Evolutionary conservation across 1,284 basidiomycete species (phyloP).

Genomic region (Ceratobasidium sp.): DNA sequence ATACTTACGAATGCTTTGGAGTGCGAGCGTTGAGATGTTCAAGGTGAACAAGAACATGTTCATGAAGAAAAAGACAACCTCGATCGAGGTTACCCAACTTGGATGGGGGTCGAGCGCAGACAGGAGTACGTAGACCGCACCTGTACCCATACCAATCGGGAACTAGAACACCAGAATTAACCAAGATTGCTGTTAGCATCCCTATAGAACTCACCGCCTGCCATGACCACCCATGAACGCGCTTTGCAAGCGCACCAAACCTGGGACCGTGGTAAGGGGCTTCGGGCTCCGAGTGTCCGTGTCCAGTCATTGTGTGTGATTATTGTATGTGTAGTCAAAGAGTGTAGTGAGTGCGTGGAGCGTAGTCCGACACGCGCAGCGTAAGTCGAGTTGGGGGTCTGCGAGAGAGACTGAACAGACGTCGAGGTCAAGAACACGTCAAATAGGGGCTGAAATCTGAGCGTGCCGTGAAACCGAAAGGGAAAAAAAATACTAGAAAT

Average conservation of each 20-base stretch:
- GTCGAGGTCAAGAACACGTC: slow-evolving; percentile 9
- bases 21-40: slow-evolving; percentile 37
- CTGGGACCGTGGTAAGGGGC: slow-evolving; percentile 33
- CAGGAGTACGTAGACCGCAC: slow-evolving; percentile 46
- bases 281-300: slow-evolving; percentile 39
- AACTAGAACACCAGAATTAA: slow-evolving; percentile 8
- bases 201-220: slow-evolving; percentile 18
- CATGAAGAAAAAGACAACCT: slow-evolving; percentile 47
- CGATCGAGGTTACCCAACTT: slow-evolving; percentile 45
- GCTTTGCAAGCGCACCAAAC: slow-evolving; percentile 40
- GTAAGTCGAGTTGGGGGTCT: slow-evolving; percentile 36
- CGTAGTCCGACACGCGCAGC: slow-evolving; percentile 42
- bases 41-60: slow-evolving; percentile 45
- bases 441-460: slow-evolving; percentile 29
- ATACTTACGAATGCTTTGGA: slow-evolving; percentile 40
- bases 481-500: slow-evolving; percentile 33
- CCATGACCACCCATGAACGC: slow-evolving; percentile 44
- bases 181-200: neutral
- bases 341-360: slow-evolving; percentile 39
- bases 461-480: neutral
- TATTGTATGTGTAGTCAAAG: neutral
- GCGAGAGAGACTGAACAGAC: neutral
- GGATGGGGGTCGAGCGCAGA: slow-evolving; percentile 40
- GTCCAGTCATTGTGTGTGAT: slow-evolving; percentile 38
- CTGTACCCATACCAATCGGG: slow-evolving; percentile 46